Evolutionary conservation across 768 basidiomycete species (phyloP), one percentile per base, ranked within the genome.

Genomic region (Tylopilus felleus): DNA sequence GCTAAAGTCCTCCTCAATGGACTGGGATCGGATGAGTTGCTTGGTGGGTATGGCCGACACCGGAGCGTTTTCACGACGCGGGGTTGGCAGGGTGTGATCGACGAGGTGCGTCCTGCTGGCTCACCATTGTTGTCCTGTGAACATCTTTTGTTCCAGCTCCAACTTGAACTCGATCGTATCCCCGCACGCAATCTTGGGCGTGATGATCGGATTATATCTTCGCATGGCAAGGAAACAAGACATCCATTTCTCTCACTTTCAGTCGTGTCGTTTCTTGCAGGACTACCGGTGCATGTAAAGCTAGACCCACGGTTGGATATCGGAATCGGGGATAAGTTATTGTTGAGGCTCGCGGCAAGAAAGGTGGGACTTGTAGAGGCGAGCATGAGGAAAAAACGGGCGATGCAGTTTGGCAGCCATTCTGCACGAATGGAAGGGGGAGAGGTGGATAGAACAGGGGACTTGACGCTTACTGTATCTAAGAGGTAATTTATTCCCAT

Each of bases 381-480:
- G 6, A 88, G 88, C 57, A 54, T 61, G 49, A 75, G 91, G 58
- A 93, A 88, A 68, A 99, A 99, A 73, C 71, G 90, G 54, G 97
- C 97, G 14, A 97, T 98, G 90, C 97, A 98, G 64, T 99, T 99
- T 73, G 96, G 96, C 17, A 90, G 82, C 63, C 84, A 85, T 70
- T 89, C 90, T 28, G 91, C 91, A 17, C 75, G 90, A 54, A 92
- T 93, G 90, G 84, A 86, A 54, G 68, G 65, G 17, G 85, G 82
- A 3, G 80, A 82, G 44, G 72, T 70, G 17, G 72, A 76, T 49
- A 70, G 60, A 53, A 77, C 79, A 35, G 88, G 87, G 2, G 81
- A 84, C 65, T 64, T 68, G 14, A 45, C 59, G 47, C 61, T 72
- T 8, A 5, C 21, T 3, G 25, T 7, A 35, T 35, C 33, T 31